A percentile compares a stretch with the other conserved stretches of the same genome.
These are phyloP conservation scores for Haberlea rhodopensis DNA, from an alignment of 257 asterid genomes.

Conservation along the genomic window DNA sequence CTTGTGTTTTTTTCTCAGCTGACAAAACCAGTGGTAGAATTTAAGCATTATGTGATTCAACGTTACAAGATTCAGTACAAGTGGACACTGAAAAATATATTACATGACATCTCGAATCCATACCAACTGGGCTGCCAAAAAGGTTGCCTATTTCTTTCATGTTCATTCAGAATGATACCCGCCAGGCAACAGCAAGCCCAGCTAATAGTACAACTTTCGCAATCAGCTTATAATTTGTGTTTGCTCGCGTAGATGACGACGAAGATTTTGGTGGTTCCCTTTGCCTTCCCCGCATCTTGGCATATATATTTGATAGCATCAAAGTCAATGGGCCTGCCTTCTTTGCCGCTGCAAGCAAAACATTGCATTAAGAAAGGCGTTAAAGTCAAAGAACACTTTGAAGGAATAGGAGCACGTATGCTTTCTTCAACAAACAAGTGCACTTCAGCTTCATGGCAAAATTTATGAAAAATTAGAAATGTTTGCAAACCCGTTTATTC, in stretches of 20 bases:
- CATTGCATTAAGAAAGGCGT: not conserved
- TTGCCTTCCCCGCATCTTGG: constrained; percentile 59
- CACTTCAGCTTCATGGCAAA: not conserved
- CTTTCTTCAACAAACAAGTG: not conserved
- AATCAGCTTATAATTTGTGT: constrained; percentile 50
- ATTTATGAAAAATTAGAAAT: not conserved
- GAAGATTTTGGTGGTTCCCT: constrained; percentile 43
- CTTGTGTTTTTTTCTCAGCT: not conserved
- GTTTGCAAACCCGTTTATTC: not conserved
- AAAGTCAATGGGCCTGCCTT: constrained; percentile 42
- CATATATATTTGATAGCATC: constrained; percentile 53
- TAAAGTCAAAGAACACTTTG: not conserved
- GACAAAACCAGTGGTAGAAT: constrained; percentile 20
- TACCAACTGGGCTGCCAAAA: constrained; percentile 26
- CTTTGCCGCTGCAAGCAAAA: constrained; percentile 44
- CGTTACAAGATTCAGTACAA: constrained; percentile 26
- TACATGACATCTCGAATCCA: constrained; percentile 12
- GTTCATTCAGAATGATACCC: constrained; percentile 53
- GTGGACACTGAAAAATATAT: constrained; percentile 5
- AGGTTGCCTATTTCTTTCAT: constrained; percentile 18
- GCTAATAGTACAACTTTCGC: constrained; percentile 59
- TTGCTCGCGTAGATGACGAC: constrained; percentile 34
- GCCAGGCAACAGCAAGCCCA: constrained; percentile 74
- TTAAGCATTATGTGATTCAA: constrained; percentile 9
- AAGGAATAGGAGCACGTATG: not conserved